Conservation (phyloP, 148 eudicot species). For the Chenopodium suecicum region DNA sequence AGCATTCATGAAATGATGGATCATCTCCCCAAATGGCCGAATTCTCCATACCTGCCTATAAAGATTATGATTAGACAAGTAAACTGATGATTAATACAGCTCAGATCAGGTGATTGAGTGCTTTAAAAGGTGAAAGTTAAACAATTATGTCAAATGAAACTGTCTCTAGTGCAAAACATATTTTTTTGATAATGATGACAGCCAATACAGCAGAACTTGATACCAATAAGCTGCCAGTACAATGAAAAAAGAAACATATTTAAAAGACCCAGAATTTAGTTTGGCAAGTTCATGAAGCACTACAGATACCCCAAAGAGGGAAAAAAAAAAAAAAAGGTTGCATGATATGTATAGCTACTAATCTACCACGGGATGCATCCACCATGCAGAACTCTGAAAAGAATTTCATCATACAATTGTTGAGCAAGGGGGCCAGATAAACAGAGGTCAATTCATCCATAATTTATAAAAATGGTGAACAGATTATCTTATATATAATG, state of each 20-base stretch:
- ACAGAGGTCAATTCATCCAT: too few species aligned
- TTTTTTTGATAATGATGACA: background rate
- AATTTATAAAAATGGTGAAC: too few species aligned
- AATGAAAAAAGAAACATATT: background rate
- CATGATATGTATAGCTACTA: background rate
- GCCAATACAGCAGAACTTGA: background rate
- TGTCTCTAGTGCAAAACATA: background rate
- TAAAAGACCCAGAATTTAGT: background rate
- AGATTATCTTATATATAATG: too few species aligned
- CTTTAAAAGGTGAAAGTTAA: background rate
- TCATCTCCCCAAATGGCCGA: constrained; percentile 83
- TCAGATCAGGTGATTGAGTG: background rate
- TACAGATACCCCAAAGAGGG: background rate
- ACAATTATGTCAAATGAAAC: background rate
- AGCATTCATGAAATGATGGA: constrained; percentile 94
- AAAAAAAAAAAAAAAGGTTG: too few species aligned
- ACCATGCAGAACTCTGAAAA: background rate
- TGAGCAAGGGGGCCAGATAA: background rate
- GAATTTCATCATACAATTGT: background rate
- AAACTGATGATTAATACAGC: background rate
- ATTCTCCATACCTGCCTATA: constrained; percentile 87
- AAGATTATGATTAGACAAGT: constrained; percentile 19
- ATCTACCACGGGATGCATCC: background rate
- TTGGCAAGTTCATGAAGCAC: background rate
- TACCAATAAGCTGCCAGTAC: background rate